These are phyloP conservation scores for Pleurotus citrinopileatus DNA, from an alignment of 768 basidiomycete genomes.

Conservation along the genomic window DNA sequence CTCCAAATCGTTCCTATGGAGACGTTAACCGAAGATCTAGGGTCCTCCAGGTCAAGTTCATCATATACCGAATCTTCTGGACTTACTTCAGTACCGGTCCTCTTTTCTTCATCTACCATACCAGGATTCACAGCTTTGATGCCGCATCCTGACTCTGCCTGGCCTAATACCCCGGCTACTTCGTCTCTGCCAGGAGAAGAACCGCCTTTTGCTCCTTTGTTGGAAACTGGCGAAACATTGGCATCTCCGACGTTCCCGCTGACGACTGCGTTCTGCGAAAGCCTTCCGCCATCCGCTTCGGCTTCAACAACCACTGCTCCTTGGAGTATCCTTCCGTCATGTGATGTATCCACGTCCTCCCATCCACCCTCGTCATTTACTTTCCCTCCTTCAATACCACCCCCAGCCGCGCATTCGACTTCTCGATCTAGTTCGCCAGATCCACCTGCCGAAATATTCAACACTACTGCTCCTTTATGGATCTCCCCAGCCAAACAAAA, in stretches of 20 bases:
- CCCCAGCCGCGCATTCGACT: neutral
- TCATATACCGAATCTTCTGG: conserved; percentile 1
- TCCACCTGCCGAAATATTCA: neutral
- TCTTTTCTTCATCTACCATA: neutral
- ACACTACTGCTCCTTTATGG: neutral
- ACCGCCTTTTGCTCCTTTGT: neutral
- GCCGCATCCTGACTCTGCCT: neutral
- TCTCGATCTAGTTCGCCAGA: neutral
- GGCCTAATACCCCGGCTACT: neutral
- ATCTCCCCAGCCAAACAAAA: neutral
- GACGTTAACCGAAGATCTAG: conserved; percentile 1
- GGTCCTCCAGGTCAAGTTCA: neutral
- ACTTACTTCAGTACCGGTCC: neutral
- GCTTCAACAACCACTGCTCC: neutral
- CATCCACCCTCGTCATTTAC: conserved; percentile 2
- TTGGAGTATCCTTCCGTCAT: too few relatives aligned
- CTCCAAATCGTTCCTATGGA: neutral
- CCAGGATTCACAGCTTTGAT: conserved; percentile 2
- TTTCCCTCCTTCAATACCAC: neutral
- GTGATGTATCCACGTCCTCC: neutral
- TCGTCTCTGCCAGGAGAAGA: neutral
- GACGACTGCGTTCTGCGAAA: conserved; percentile 3
- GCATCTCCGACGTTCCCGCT: neutral
- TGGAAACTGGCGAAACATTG: neutral
- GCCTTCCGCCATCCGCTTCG: conserved; percentile 1